Base-by-base conservation (phyloP, 441 rosid genomes). In the Geranium incanum region DNA sequence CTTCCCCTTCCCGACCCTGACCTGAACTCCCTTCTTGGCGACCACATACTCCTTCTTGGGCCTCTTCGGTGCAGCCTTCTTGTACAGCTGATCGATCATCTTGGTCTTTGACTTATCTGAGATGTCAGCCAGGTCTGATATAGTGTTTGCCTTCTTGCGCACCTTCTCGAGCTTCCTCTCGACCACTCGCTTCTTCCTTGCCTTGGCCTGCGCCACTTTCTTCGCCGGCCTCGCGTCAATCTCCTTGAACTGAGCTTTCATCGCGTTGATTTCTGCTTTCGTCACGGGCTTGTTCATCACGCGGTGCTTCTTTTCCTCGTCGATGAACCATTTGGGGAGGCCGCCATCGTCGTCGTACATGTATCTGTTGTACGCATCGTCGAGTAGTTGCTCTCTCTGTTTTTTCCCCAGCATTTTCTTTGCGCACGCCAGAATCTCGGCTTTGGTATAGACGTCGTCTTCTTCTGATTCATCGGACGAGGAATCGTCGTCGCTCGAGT, bases 141-240 rank as follows among this genome's bases (percentile, higher is more conserved):
- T 89, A 3, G 81, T 68, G 68, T 94, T 94, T 36, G 99, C 99
- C 83, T 92, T 92, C 89, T 90, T 92, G 33, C 91, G 88, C 36
- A 90, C 87, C 82, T 90, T 94, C 80, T 52, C 60, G 0, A 52
- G 60, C 15, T 52, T 52, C 18, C 84, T 88, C 80, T 75, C 72
- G 0, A 93, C 90, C 13, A 82, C 79, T 60, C 89, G 81, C 82
- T 92, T 94, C 93, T 92, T 92, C 74, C 97, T 70, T 33, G 94
- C 97, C 77, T 94, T 94, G 70, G 99, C 99, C 79, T 95, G 84
- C 0, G 93, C 97, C 68, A 95, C 97, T 73, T 95, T 95, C 90
- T 95, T 95, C 13, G 97, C 96, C 38, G 97, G 95, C 18, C 99
- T 88, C 23, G 97, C 94, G 70, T 95, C 80, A 45, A 95, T 92